Evolutionary conservation across 2,329 filamentous ascomycete genomes (phyloP), one percentile per base, ranked within the genome.

Genomic region (Aspergillus tanneri): DNA sequence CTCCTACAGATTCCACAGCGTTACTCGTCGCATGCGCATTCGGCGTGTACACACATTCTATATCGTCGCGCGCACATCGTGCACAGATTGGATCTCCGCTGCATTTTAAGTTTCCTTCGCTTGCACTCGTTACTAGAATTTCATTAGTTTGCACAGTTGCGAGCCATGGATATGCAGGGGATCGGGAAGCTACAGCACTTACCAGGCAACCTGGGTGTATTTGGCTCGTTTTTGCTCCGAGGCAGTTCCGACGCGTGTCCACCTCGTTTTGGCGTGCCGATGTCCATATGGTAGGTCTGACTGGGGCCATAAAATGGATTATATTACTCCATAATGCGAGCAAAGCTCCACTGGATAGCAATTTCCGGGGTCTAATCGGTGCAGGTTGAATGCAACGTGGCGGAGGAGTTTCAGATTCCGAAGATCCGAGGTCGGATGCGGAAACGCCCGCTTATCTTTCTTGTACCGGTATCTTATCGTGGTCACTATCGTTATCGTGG

Each of bases 51-150:
- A 85, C 72, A 61, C 84, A 87, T 53, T 78, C 69, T 14, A 86
- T 74, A 57, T 82, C 83, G 66, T 87, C 82, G 12, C 59, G 56
- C 3, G 43, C 81, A 59, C 85, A 88, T 47, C 85, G 76, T 50
- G 83, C 78, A 56, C 85, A 88, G 1, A 83, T 81, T 1, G 78
- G 80, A 58, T 86, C 81, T 52, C 85, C 85, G 66, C 87, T 87
- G 69, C 85, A 88, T 67, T 87, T 87, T n/a, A 61, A 88, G 83
- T 67, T 88, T 88, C 49, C 85, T 81, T n/a, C 85, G 76, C 60
- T 88, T 88, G 68, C 85, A 88, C 63, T 87, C 84, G 61, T 87
- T 88, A 58, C 85, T 86, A 18, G 25, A 8, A 43, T 12, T 14
- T 5, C 16, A 43, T 34, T 35, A 34, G 27, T 23, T 9, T 2